phyloP scores from a whole-genome alignment of 148 eudicot genomes.

The Suaeda aralocaspica region DNA sequence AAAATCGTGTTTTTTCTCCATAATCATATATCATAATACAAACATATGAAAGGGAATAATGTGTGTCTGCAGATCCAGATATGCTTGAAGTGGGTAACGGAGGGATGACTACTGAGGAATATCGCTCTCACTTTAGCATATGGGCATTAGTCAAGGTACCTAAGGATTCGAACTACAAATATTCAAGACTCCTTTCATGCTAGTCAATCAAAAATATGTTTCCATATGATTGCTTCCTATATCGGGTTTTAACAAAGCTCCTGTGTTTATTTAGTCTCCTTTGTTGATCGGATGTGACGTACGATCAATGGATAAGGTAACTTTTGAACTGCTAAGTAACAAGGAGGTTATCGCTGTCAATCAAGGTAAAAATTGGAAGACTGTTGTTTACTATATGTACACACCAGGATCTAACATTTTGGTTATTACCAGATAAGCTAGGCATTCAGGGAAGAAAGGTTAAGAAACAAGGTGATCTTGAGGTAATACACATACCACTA shows the following conservation, averaged over 20 bases:
- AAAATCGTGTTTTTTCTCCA: no score
- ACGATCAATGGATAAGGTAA: conserved; percentile 46
- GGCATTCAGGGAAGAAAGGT: conserved; percentile 19
- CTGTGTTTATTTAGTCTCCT: no score
- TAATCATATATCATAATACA: no score
- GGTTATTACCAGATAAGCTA: conserved; percentile 3
- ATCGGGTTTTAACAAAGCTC: no score
- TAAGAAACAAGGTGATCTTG: conserved; percentile 18
- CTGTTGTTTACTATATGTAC: background rate
- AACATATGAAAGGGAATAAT: no score
- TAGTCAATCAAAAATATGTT: no score
- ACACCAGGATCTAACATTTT: background rate
- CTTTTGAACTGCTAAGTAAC: conserved; percentile 50
- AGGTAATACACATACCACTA: conserved; percentile 19
- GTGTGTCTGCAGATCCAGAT: conserved; percentile 90
- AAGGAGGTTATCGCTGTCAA: conserved; percentile 68
- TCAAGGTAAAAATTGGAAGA: conserved; percentile 44
- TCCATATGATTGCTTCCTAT: no score
- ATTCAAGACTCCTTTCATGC: no score
- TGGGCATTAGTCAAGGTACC: conserved; percentile 44
- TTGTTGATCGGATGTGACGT: conserved; percentile 81
- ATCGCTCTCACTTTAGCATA: conserved; percentile 64
- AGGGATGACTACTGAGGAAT: conserved; percentile 69
- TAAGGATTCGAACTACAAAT: no score
- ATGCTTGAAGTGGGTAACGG: conserved; percentile 99